Evolutionary conservation across 1,284 basidiomycete species (phyloP).

Genomic region (Sphaerobolus stellatus): DNA sequence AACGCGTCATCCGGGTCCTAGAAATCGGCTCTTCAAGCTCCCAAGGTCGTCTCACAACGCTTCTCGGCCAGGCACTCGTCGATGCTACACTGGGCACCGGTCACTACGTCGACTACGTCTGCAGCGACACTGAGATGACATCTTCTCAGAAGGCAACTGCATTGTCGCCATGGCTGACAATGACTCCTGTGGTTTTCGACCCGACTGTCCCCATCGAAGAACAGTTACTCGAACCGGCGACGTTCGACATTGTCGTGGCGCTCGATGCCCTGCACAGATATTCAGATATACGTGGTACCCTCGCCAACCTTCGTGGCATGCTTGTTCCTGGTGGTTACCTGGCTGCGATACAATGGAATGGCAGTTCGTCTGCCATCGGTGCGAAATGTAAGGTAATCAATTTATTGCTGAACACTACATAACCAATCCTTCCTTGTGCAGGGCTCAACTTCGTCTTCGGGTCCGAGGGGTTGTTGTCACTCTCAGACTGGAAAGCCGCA

Average conservation of each 20-base stretch:
- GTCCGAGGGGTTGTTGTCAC: neutral
- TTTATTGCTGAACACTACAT: neutral
- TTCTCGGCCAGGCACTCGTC: slow-evolving; percentile 21
- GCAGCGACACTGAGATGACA: slow-evolving; percentile 17
- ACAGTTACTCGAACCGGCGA: slow-evolving; percentile 18
- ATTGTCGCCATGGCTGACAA: slow-evolving; percentile 21
- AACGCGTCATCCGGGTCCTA: slow-evolving; percentile 21
- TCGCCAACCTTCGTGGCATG: slow-evolving; percentile 13
- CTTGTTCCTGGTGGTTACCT: slow-evolving; percentile 21
- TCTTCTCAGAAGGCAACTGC: slow-evolving; percentile 19
- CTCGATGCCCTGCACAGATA: slow-evolving; percentile 20
- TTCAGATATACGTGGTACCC: slow-evolving; percentile 8
- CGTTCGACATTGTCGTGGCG: slow-evolving; percentile 23
- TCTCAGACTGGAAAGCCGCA: neutral
- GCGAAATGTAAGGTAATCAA: neutral
- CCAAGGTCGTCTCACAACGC: slow-evolving; percentile 17
- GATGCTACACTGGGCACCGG: slow-evolving; percentile 10
- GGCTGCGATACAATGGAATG: slow-evolving; percentile 16
- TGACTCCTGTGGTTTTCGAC: slow-evolving; percentile 18
- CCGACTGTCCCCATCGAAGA: slow-evolving; percentile 14
- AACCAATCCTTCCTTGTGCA: neutral
- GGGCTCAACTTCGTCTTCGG: neutral
- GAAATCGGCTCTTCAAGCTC: slow-evolving; percentile 21
- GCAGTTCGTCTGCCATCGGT: neutral
- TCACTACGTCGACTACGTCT: slow-evolving; percentile 22